These are phyloP conservation scores for Deuterostichococcus epilithicus DNA, from an alignment of 139 green algal species.

Conservation along the genomic window DNA sequence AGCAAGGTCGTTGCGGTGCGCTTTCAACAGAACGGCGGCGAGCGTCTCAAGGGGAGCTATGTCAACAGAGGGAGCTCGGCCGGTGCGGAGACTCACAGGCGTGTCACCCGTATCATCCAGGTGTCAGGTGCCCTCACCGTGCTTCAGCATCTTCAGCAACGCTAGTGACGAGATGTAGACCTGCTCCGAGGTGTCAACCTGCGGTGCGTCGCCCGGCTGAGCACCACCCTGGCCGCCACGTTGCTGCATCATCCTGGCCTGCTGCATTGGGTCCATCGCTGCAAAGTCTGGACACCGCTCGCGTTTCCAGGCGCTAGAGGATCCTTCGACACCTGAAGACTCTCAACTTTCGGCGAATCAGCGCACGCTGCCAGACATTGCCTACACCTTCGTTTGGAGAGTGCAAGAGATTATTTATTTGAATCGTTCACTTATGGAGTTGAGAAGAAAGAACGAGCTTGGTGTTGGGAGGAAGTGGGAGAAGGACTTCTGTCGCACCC, in stretches of 20 bases:
- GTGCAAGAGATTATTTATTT: too few relatives aligned
- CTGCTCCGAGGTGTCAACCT: constrained; percentile 94
- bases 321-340: too few relatives aligned
- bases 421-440: too few relatives aligned
- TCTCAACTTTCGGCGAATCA: too few relatives aligned
- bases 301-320: too few relatives aligned
- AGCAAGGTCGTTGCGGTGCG: background rate
- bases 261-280: background rate
- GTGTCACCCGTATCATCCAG: background rate
- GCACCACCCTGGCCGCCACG: background rate
- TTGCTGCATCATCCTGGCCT: background rate
- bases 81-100: background rate
- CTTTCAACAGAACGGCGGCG: background rate
- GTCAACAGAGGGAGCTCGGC: background rate
- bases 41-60: background rate
- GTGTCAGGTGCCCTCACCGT: constrained; percentile 56
- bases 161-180: constrained; percentile 98
- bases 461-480: too few relatives aligned
- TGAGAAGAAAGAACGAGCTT: too few relatives aligned
- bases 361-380: too few relatives aligned
- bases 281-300: too few relatives aligned
- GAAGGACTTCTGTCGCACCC: too few relatives aligned
- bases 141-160: constrained; percentile 99
- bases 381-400: too few relatives aligned
- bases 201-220: constrained; percentile 51